Conservation (phyloP, 2,329 filamentous ascomycete genomes). For the Lojkania enalia region DNA sequence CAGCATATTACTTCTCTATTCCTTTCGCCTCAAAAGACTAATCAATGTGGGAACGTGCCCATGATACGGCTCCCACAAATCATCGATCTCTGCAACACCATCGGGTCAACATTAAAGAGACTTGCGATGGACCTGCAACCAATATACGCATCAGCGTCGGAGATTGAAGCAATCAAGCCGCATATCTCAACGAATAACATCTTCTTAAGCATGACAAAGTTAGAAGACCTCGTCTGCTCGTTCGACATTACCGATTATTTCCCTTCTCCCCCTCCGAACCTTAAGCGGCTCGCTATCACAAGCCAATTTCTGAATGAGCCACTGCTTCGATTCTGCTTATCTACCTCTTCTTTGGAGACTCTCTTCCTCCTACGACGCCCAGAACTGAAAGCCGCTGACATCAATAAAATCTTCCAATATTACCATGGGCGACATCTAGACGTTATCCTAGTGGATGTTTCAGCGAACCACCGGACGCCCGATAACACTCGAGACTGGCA, state of each 20-base stretch:
- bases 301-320: constrained; percentile 14
- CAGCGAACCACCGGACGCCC: constrained; percentile 29
- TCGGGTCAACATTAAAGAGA: constrained; percentile 25
- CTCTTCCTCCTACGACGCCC: constrained; percentile 23
- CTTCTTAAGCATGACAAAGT: constrained; percentile 26
- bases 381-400: constrained; percentile 16
- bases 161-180: constrained; percentile 15
- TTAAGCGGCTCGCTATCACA: constrained; percentile 33
- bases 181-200: constrained; percentile 18
- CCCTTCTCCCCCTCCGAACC: constrained; percentile 24
- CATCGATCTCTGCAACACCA: constrained; percentile 23
- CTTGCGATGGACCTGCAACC: constrained; percentile 29
- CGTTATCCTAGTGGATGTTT: constrained; percentile 31
- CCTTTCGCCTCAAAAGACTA: constrained; percentile 21
- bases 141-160: constrained; percentile 16
- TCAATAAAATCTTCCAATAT: constrained; percentile 21
- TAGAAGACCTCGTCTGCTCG: constrained; percentile 33
- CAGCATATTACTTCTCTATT: constrained; percentile 25
- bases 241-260: constrained; percentile 29
- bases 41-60: constrained; percentile 9
- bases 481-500: constrained; percentile 23
- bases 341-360: constrained; percentile 19
- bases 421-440: constrained; percentile 27
- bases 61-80: constrained; percentile 29
- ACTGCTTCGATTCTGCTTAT: constrained; percentile 24